Evolutionary conservation across 768 basidiomycete genomes (phyloP), one percentile per base, ranked within the genome.

Genomic region (Fistulinella prunicolor): DNA sequence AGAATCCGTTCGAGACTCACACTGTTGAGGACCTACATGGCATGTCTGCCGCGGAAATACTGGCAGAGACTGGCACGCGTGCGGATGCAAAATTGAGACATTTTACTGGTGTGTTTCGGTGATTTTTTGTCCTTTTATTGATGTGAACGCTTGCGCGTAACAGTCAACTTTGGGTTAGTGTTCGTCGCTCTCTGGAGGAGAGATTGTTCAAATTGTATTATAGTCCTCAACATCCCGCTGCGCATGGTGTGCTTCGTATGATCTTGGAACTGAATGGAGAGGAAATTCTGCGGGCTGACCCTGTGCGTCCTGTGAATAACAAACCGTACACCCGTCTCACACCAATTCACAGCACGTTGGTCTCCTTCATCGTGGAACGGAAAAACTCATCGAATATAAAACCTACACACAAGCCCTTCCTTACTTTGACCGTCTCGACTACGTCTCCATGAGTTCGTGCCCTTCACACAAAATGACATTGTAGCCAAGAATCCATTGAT

Each of bases 371-470:
- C 84, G 96, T 57, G 96, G 95, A 19, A 99, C 95, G 17, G 96
- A 99, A 70, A 98, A 98, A 70, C 79, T 99, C 43, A 98, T 98
- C 54, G 96, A 98, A 70, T 95, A 94, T 79, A 99, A 99, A 75
- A 97, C 86, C 1, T 98, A 98, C 64, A 89, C 84, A 6, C 96
- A 99, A 73, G 96, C 96, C 1, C 73, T 98, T 17, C 96, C 96
- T 1, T 98, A 99, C 73, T 99, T 99, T 65, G 96, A 99, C 68
- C 92, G 96, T 59, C 78, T 98, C 50, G 96, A 99, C 75, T 99
- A 99, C 60, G 95, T 98, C 45, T 97, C 95, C 41, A 98, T 97
- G 96, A 99, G 93, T 94, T 61, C 38, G 90, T 56, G 12, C 73
- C 32, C 9, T 41, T 16, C 16, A n/a, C 9, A 12, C 20, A 14